A percentile compares a stretch with the other conserved stretches of the same genome.
Evolutionary conservation across 805 yeast species (phyloP).

Genomic region (Monosporozyma unispora): DNA sequence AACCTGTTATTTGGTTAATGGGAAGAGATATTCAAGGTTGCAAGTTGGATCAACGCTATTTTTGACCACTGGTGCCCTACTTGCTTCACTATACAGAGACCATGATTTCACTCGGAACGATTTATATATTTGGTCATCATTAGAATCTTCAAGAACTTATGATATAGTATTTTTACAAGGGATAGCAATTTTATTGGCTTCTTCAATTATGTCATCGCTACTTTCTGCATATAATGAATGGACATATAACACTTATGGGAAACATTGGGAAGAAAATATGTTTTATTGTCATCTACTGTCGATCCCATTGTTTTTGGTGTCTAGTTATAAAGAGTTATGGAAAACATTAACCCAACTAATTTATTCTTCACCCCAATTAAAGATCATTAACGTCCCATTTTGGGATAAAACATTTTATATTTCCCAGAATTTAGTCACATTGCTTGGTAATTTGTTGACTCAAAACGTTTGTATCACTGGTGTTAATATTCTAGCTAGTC

Average conservation of each 20-base stretch:
- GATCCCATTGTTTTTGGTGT: slow-evolving; percentile 41
- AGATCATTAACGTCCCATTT: not conserved
- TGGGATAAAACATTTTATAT: not conserved
- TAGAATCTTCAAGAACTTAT: not conserved
- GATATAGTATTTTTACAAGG: slow-evolving; percentile 19
- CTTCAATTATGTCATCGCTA: slow-evolving; percentile 40
- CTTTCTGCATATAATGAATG: slow-evolving; percentile 50
- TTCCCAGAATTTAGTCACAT: slow-evolving; percentile 18
- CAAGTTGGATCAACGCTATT: slow-evolving; percentile 45
- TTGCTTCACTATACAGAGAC: slow-evolving; percentile 32
- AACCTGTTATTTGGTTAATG: slow-evolving; percentile 41
- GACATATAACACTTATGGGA: slow-evolving; percentile 42
- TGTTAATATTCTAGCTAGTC: slow-evolving; percentile 52
- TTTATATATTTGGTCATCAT: not conserved
- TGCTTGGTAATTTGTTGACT: slow-evolving; percentile 40
- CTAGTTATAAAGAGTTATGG: slow-evolving; percentile 27
- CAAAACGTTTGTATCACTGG: slow-evolving; percentile 60
- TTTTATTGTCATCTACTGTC: slow-evolving; percentile 53
- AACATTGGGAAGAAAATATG: slow-evolving; percentile 55
- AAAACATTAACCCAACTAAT: slow-evolving; percentile 23
- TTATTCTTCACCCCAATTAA: slow-evolving; percentile 3
- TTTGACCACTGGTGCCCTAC: slow-evolving; percentile 47
- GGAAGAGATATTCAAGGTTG: slow-evolving; percentile 34
- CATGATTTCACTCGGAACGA: slow-evolving; percentile 15
- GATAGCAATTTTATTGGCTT: slow-evolving; percentile 32